Evolutionary conservation across 1,139 yeast species (phyloP).

Genomic region (Geotrichum macrosporum): DNA sequence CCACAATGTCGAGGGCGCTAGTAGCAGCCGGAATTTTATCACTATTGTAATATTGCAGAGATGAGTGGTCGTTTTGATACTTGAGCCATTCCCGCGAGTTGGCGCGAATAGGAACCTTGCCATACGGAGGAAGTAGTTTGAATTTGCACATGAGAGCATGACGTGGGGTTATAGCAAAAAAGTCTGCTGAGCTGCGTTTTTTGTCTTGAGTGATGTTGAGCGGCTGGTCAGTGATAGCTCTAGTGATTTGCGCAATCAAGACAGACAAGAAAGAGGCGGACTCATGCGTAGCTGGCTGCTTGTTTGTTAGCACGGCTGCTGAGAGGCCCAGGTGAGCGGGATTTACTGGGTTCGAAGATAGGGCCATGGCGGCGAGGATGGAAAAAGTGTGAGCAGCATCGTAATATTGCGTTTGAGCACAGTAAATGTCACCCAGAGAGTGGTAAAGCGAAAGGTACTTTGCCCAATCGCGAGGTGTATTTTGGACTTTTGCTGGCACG

Average conservation of each 20-base stretch:
- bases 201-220: background rate
- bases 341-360: constrained; percentile 7
- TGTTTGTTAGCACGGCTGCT: constrained; percentile 1
- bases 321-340: constrained; percentile 4
- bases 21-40: background rate
- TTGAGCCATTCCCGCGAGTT: constrained; percentile 18
- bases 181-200: constrained; percentile 4
- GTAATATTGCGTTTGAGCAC: constrained; percentile 19
- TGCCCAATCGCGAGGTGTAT: constrained; percentile 28
- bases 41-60: background rate
- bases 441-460: constrained; percentile 31
- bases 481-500: constrained; percentile 6
- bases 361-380: constrained; percentile 19
- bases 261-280: constrained; percentile 9
- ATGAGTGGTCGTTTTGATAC: constrained; percentile 8
- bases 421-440: constrained; percentile 31
- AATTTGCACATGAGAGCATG: constrained; percentile 16
- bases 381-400: constrained; percentile 26
- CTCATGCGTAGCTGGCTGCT: background rate
- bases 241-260: constrained; percentile 14
- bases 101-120: constrained; percentile 14
- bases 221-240: constrained; percentile 7
- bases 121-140: constrained; percentile 13
- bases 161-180: constrained; percentile 13
- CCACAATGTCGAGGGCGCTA: constrained; percentile 23